Evolutionary conservation across 1,284 basidiomycete species (phyloP).

Genomic region (Sanghuangporus baumii): DNA sequence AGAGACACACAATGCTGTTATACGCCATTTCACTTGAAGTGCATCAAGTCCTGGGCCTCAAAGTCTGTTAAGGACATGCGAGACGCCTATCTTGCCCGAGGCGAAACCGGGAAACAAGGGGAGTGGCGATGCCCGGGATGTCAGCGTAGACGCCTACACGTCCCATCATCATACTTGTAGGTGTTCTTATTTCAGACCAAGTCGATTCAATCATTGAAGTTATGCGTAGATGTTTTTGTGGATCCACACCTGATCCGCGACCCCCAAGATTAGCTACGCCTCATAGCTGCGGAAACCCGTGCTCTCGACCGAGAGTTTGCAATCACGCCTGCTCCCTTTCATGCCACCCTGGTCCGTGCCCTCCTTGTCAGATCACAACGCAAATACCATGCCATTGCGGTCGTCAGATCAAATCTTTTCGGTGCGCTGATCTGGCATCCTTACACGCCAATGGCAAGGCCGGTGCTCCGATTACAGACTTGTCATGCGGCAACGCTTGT

Average conservation of each 20-base stretch:
- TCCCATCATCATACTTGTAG: slow-evolving; percentile 68
- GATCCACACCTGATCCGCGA: slow-evolving; percentile 64
- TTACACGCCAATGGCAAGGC: slow-evolving; percentile 17
- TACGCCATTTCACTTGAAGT: slow-evolving; percentile 81
- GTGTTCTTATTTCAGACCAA: slow-evolving; percentile 18
- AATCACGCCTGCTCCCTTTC: slow-evolving; percentile 65
- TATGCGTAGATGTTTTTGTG: slow-evolving; percentile 73
- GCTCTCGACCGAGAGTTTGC: slow-evolving; percentile 60
- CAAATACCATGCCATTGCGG: slow-evolving; percentile 64
- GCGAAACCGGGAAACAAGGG: slow-evolving; percentile 52
- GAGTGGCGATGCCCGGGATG: slow-evolving; percentile 90
- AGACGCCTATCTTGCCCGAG: slow-evolving; percentile 71
- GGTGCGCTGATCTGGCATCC: slow-evolving; percentile 51
- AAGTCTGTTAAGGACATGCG: slow-evolving; percentile 74
- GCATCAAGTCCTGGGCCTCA: slow-evolving; percentile 71
- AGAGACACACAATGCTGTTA: slow-evolving; percentile 61
- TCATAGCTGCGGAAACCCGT: slow-evolving; percentile 80
- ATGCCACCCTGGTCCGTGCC: slow-evolving; percentile 77
- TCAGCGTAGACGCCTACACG: slow-evolving; percentile 62
- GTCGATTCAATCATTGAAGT: neutral
- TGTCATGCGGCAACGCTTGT: slow-evolving; percentile 69
- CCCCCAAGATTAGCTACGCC: slow-evolving; percentile 68
- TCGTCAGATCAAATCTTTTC: slow-evolving; percentile 52
- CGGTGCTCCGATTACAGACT: slow-evolving; percentile 30
- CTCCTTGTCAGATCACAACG: slow-evolving; percentile 54